Evolutionary conservation across 2,329 filamentous ascomycete species (phyloP).

Genomic region (Cyclaneusma minus): DNA sequence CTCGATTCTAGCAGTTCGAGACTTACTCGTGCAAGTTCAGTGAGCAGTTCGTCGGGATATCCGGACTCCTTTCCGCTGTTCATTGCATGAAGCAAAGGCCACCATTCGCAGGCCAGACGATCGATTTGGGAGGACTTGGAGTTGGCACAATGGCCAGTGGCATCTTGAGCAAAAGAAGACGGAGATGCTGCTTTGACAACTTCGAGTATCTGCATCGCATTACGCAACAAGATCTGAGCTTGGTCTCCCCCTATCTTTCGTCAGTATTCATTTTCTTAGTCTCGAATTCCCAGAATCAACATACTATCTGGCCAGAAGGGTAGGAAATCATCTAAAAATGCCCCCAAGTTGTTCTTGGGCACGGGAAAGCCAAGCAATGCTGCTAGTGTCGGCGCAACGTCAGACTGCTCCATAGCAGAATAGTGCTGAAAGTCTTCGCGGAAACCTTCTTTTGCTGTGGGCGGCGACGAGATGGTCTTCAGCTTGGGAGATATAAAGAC

Average conservation of each 20-base stretch:
- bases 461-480: conserved; percentile 38
- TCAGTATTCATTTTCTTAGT: conserved; percentile 6
- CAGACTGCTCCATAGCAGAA: conserved; percentile 75
- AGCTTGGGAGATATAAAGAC: conserved; percentile 84
- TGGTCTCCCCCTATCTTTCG: conserved; percentile 30
- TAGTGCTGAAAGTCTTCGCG: conserved; percentile 72
- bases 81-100: conserved; percentile 17
- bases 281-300: conserved; percentile 6
- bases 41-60: neutral
- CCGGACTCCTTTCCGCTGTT: neutral
- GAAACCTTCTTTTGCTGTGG: conserved; percentile 37
- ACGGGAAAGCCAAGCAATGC: conserved; percentile 77
- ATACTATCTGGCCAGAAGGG: conserved; percentile 57
- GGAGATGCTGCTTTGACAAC: conserved; percentile 64
- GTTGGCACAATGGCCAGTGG: conserved; percentile 9
- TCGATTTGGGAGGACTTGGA: conserved; percentile 23
- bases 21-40: conserved; percentile 1
- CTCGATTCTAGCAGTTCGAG: neutral
- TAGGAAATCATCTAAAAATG: conserved; percentile 68
- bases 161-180: conserved; percentile 29
- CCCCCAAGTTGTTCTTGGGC: conserved; percentile 78
- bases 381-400: conserved; percentile 79
- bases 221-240: conserved; percentile 55
- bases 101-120: conserved; percentile 57
- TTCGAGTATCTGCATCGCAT: conserved; percentile 64